Evolutionary conservation across 164 flowering plant genomes (phyloP), one percentile per base, ranked within the genome.

Genomic region (Magnolia officinalis): DNA sequence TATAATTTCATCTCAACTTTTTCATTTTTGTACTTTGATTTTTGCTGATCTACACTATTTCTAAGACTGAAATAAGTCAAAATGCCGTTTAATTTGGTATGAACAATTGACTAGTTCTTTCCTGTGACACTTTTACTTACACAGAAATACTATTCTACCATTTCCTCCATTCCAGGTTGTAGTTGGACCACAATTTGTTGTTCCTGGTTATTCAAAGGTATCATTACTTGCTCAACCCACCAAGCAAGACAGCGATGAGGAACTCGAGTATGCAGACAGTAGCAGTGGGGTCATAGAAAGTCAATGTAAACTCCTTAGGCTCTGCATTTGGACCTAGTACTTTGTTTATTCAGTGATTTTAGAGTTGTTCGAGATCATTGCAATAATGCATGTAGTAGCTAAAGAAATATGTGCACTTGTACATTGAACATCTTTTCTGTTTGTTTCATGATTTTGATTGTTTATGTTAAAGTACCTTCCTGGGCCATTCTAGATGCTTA

Each of bases 251-350:
- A 96, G 99, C 78, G 99, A 96, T 78, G 99, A 96, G 76, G 99
- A 96, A 85, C 89, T 96, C 79, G 99, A 94, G 80, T 96, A 92
- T 86, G 98, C 97, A 81, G 99, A 94, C 71, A 86, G 82, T 79
- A 87, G 82, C 77, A 85, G 86, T 82, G 95, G 86, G 21, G 76
- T 73, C 51, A 73, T 77, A 6, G 92, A 88, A 51, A 74, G 55
- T 79, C 72, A 86, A 78, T 78, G 96, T 92, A 86, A 73, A 80
- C 31, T 82, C 71, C 76, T 66, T 31, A 26, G 72, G 55, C 74
- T 55, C 45, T 67, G n/a, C 14, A 51, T 18, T 20, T 77, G 3
- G 6, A 26, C 4, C 10, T 37, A 37, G 9, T 70, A 0, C 3
- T 20, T 51, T 72, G 26, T 70, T 73, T 68, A 73, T 50, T 72